phyloP scores from a whole-genome alignment of 306 rosid species.

The Phaseolus lunatus region DNA sequence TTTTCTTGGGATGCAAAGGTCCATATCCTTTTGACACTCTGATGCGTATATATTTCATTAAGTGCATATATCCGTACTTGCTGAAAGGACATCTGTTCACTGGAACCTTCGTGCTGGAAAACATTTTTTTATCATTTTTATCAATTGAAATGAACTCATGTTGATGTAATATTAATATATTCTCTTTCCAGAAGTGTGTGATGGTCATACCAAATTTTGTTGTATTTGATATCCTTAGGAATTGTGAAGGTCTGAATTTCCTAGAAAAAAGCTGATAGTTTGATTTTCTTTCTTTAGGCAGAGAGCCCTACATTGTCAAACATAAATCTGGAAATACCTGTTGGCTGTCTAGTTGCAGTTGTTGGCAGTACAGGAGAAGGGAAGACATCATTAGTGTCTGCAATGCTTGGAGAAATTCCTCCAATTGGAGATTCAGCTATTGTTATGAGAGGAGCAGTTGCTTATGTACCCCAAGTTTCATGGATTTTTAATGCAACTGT shows the following conservation, averaged over 20 bases:
- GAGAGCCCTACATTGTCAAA: slow-evolving; percentile 73
- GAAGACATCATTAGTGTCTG: slow-evolving; percentile 89
- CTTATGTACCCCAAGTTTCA: slow-evolving; percentile 93
- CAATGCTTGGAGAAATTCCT: slow-evolving; percentile 95
- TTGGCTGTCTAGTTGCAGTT: slow-evolving; percentile 86
- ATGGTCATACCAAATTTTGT: slow-evolving; percentile 15
- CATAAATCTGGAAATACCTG: slow-evolving; percentile 78
- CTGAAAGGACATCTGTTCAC: slow-evolving; percentile 32
- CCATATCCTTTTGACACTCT: slow-evolving; percentile 22
- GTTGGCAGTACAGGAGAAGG: slow-evolving; percentile 99
- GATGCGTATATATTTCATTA: slow-evolving; percentile 21
- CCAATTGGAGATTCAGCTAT: slow-evolving; percentile 57
- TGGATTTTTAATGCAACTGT: slow-evolving; percentile 99
- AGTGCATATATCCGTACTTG: slow-evolving; percentile 25
- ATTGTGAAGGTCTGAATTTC: slow-evolving; percentile 31
- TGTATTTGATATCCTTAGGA: slow-evolving; percentile 23
- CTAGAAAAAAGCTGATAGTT: slow-evolving; percentile 13
- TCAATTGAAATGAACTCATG: slow-evolving; percentile 25
- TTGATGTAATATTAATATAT: neutral
- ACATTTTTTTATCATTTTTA: slow-evolving; percentile 20
- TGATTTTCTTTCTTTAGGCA: slow-evolving; percentile 58
- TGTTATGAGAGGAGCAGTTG: slow-evolving; percentile 80
- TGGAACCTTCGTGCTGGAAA: slow-evolving; percentile 21
- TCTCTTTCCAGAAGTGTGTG: slow-evolving; percentile 11
- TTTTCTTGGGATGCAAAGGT: slow-evolving; percentile 97